Conservation (phyloP, 345 rosid genomes). For the Lumnitzera racemosa region DNA sequence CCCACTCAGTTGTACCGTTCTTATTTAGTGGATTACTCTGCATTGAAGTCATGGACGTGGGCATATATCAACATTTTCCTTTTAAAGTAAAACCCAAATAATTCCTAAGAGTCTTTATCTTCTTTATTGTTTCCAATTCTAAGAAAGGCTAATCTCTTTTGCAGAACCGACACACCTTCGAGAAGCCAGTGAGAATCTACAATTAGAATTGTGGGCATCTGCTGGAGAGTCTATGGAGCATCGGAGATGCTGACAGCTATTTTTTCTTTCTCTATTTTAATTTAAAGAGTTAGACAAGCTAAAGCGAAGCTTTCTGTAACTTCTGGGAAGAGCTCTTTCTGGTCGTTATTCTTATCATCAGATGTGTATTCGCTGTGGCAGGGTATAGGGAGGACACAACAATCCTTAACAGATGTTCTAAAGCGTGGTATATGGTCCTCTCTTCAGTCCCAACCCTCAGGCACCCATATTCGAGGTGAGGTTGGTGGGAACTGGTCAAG, state of each 20-base stretch:
- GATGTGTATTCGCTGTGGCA: slow-evolving; percentile 1
- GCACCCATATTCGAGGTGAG: slow-evolving; percentile 15
- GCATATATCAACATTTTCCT: not conserved
- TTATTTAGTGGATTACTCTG: too few relatives aligned
- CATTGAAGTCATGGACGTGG: too few relatives aligned
- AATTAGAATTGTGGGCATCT: slow-evolving; percentile 22
- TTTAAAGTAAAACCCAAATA: not conserved
- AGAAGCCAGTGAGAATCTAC: slow-evolving; percentile 56
- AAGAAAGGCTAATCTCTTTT: slow-evolving; percentile 4
- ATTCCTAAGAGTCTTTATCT: not conserved
- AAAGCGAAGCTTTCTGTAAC: not conserved
- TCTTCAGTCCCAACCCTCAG: slow-evolving; percentile 10
- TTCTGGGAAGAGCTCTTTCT: not conserved
- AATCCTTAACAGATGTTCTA: not conserved
- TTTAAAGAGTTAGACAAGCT: not conserved
- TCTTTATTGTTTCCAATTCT: not conserved
- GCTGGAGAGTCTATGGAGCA: slow-evolving; percentile 1
- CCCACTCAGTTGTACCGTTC: too few relatives aligned
- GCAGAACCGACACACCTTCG: slow-evolving; percentile 50
- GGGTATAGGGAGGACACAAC: not conserved
- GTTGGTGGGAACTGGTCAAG: slow-evolving; percentile 11
- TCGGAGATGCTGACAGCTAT: not conserved
- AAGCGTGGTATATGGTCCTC: not conserved
- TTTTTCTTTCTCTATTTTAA: not conserved
- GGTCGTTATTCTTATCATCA: too few relatives aligned